These are phyloP conservation scores for Boletus rufocinnamomeus DNA, from an alignment of 768 basidiomycete genomes.

Conservation along the genomic window DNA sequence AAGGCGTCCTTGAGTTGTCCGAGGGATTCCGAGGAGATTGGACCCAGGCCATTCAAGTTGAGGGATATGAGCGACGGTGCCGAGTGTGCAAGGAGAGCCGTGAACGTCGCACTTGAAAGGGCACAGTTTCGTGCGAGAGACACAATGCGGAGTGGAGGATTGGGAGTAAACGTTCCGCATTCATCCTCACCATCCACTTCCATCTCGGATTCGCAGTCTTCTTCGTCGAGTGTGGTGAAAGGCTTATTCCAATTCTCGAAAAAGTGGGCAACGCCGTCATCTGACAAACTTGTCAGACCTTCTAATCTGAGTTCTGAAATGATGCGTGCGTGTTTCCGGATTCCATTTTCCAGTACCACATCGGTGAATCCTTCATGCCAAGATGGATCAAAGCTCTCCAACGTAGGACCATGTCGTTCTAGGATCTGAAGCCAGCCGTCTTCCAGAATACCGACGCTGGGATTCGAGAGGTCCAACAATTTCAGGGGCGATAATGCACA, in stretches of 20 bases:
- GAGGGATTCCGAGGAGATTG: slow-evolving; percentile 51
- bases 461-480: slow-evolving; percentile 70
- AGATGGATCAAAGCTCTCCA: slow-evolving; percentile 71
- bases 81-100: slow-evolving; percentile 68
- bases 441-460: slow-evolving; percentile 55
- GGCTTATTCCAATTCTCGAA: slow-evolving; percentile 56
- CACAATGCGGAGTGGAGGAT: slow-evolving; percentile 50
- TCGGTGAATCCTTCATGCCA: slow-evolving; percentile 66
- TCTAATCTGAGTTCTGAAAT: slow-evolving; percentile 58
- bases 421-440: slow-evolving; percentile 59
- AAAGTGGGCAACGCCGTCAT: slow-evolving; percentile 67
- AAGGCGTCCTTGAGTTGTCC: slow-evolving; percentile 37
- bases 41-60: slow-evolving; percentile 78
- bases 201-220: slow-evolving; percentile 20
- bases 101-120: slow-evolving; percentile 55
- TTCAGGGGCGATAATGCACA: slow-evolving; percentile 41
- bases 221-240: slow-evolving; percentile 11
- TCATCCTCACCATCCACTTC: slow-evolving; percentile 15
- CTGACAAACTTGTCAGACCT: slow-evolving; percentile 62
- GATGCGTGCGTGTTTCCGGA: slow-evolving; percentile 48
- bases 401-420: slow-evolving; percentile 48
- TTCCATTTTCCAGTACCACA: slow-evolving; percentile 56
- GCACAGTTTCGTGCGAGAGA: slow-evolving; percentile 65
- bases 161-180: slow-evolving; percentile 25
- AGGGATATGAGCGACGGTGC: slow-evolving; percentile 57